Base-by-base conservation (phyloP, 164 flowering plant genomes). In the Stephania cephalantha region DNA sequence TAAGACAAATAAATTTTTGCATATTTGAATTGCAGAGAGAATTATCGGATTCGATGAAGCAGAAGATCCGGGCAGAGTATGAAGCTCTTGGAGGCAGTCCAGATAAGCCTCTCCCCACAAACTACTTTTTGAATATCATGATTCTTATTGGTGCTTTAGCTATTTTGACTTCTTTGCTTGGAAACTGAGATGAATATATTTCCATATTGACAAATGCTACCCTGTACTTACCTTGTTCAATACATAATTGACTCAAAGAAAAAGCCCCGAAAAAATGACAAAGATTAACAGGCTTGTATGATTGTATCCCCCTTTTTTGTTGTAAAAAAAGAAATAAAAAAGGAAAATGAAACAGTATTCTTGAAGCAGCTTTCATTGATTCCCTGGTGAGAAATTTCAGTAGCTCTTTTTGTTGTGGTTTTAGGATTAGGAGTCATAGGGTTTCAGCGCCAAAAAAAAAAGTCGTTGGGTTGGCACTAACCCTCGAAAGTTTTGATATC, bases 31-130 rank as follows among this genome's bases (percentile, higher is more conserved):
- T 94, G 93, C 97, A 91, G 97, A 91, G 86, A 79, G 97, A 93
- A 84, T 88, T 95, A 22, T 93, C 95, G n/a, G 94, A 88, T 1
- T 18, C 88, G 35, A 93, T 91, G 98, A 91, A 89, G 91, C 88
- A 87, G 87, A 95, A 93, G 91, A 93, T 93, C 68, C 82, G 93
- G 52, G 98, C 97, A 9, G 99, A 95, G 83, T 93, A 91, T 78
- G 85, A 88, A 84, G 97, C 82, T 1, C 3, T 91, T 73, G 99
- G 98, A 53, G 98, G 97, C 74, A 91, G 91, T 86, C 98, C 98
- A 77, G 88, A 95, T 84, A 93, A 88, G 90, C 98, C 96, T 85
- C 87, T 93, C 46, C 81, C 71, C 69, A 83, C 99, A 4, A 95
- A 95, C 85, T 95, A 93, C 82, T 93, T 95, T 76, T 92, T 95